Percentiles rank a stretch among this genome's conserved stretches.
Evolutionary conservation across 768 basidiomycete species (phyloP).

Genomic region (Calocybe gangraenosa): DNA sequence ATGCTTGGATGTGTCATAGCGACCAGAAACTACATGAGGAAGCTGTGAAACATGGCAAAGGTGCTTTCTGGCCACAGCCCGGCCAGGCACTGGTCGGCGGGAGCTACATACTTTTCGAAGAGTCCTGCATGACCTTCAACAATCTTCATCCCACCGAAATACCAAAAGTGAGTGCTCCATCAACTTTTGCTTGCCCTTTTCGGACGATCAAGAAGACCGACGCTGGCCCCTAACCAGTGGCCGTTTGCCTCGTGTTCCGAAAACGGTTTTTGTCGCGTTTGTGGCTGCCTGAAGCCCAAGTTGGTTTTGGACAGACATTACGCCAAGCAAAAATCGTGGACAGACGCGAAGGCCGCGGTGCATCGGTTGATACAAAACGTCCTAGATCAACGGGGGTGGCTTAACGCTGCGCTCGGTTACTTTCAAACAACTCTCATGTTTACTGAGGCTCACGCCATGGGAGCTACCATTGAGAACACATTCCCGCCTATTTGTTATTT

Average conservation of each 20-base stretch:
- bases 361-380: constrained; percentile 93
- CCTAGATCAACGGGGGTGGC: constrained; percentile 57
- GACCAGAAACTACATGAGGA: constrained; percentile 81
- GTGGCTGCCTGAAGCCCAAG: constrained; percentile 47
- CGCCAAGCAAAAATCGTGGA: constrained; percentile 17
- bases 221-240: constrained; percentile 73
- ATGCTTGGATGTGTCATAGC: constrained; percentile 97
- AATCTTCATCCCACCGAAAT: constrained; percentile 47
- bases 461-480: constrained; percentile 93
- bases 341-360: constrained; percentile 27
- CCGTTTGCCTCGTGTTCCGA: constrained; percentile 27
- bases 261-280: constrained; percentile 13
- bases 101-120: constrained; percentile 81
- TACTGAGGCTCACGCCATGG: constrained; percentile 62
- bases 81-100: constrained; percentile 84
- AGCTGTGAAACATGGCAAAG: constrained; percentile 49
- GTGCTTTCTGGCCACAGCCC: constrained; percentile 75
- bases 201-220: constrained; percentile 93
- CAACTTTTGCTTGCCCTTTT: constrained; percentile 9
- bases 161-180: constrained; percentile 49
- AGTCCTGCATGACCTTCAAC: constrained; percentile 45
- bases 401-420: constrained; percentile 27
- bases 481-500: constrained; percentile 16
- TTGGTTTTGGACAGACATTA: constrained; percentile 49
- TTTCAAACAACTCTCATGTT: constrained; percentile 85